These are phyloP conservation scores for Fusarium sp. DNA, from an alignment of 2,329 filamentous ascomycete species.

Conservation along the genomic window DNA sequence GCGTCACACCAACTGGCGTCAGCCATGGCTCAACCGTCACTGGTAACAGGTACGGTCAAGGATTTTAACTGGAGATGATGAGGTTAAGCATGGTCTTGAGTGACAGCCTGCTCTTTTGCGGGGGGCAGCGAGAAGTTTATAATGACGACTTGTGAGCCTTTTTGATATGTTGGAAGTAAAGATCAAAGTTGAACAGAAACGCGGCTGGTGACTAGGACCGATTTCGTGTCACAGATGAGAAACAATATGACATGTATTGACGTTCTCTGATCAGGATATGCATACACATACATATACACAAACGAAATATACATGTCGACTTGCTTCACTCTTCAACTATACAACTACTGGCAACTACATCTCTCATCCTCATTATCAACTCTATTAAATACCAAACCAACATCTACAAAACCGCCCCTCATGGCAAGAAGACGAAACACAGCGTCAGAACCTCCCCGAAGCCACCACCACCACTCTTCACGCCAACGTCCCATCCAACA, in stretches of 20 bases:
- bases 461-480: slow-evolving; percentile 1
- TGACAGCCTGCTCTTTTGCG: neutral
- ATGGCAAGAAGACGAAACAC: slow-evolving; percentile 32
- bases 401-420: neutral
- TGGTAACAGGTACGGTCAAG: neutral
- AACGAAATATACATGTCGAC: neutral
- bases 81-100: no score
- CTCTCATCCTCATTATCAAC: neutral
- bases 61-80: neutral
- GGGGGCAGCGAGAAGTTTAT: slow-evolving; percentile 13
- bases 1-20: slow-evolving; percentile 24
- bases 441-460: slow-evolving; percentile 26
- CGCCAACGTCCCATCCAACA: slow-evolving; percentile 47
- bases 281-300: neutral
- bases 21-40: neutral
- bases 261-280: neutral
- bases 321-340: neutral
- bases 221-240: neutral
- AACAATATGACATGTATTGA: neutral
- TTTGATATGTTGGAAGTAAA: neutral
- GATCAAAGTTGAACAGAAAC: neutral
- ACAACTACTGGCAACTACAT: neutral
- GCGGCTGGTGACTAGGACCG: neutral
- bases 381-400: neutral
- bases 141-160: neutral